Percentiles rank a stretch among this genome's conserved stretches.
Conservation (phyloP, 352 stramenopile species). For the Phytophthora ohioensis region DNA sequence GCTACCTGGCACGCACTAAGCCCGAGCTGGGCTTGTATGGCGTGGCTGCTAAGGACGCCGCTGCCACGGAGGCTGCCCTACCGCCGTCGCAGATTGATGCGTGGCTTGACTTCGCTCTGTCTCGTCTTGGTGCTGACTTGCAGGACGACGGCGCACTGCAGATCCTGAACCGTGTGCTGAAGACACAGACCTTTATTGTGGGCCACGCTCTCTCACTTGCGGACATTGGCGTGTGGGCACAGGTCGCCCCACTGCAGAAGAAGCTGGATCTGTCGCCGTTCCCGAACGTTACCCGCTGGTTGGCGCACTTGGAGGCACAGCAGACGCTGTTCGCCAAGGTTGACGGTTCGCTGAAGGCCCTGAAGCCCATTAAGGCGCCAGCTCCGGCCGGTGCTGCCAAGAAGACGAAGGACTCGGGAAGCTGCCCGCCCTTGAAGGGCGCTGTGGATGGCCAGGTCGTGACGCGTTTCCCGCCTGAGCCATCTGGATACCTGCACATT, state of each 20-base stretch:
- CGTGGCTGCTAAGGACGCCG: constrained; percentile 56
- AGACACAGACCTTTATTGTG: constrained; percentile 94
- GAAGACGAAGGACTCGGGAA: constrained; percentile 89
- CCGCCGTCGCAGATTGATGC: constrained; percentile 84
- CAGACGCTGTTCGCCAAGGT: constrained; percentile 66
- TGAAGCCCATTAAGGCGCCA: constrained; percentile 47
- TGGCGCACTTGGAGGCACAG: constrained; percentile 64
- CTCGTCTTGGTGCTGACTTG: constrained; percentile 48
- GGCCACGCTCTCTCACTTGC: constrained; percentile 94
- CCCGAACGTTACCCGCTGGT: constrained; percentile 81
- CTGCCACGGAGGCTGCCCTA: constrained; percentile 37
- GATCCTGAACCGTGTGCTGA: constrained; percentile 92
- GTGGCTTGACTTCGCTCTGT: constrained; percentile 95
- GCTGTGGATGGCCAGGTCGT: constrained; percentile 95
- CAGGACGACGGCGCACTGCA: constrained; percentile 58
- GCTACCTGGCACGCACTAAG: constrained; percentile 63
- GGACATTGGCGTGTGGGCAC: constrained; percentile 95
- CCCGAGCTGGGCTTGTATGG: constrained; percentile 67
- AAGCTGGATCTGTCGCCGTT: constrained; percentile 62
- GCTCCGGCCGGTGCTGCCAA: constrained; percentile 21
- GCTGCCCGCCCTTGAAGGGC: constrained; percentile 94
- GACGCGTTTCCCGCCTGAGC: constrained; percentile 99
- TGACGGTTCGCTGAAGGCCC: constrained; percentile 56
- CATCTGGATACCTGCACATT: constrained; percentile 99
- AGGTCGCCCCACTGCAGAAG: constrained; percentile 55